Evolutionary conservation across 139 green algal genomes (phyloP).

Genomic region (Deuterostichococcus epilithicus): DNA sequence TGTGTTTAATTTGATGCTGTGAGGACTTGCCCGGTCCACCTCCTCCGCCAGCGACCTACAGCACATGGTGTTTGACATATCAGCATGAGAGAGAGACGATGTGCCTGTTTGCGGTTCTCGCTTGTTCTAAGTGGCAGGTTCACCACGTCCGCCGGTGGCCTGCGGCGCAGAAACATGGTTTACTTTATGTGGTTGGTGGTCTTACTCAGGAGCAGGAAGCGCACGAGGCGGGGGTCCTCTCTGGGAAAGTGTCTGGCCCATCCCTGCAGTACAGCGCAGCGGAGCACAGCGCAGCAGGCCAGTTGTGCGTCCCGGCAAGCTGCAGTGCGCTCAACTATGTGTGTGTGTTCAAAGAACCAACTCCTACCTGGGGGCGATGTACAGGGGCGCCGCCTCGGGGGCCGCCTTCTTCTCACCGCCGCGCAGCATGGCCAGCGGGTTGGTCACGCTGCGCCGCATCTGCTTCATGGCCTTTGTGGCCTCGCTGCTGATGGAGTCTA

Average conservation of each 20-base stretch:
- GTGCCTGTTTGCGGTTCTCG: too few species aligned
- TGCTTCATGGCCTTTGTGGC: neutral
- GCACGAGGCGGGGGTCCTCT: conserved; percentile 18
- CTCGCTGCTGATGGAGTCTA: neutral
- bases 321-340: conserved; percentile 10
- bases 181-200: neutral
- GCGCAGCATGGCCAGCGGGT: conserved; percentile 4
- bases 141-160: too few species aligned
- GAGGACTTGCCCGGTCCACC: neutral
- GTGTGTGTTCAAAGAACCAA: neutral
- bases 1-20: conserved; percentile 4
- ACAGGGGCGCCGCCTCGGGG: neutral
- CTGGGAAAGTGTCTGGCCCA: too few species aligned
- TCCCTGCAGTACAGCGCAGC: too few species aligned
- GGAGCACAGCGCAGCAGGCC: neutral
- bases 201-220: conserved; percentile 16
- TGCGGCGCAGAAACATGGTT: conserved; percentile 7
- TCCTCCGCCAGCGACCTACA: too few species aligned
- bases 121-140: too few species aligned
- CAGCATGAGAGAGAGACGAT: too few species aligned
- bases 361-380: neutral
- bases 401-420: conserved; percentile 2
- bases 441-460: neutral
- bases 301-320: conserved; percentile 1
- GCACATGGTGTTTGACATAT: too few species aligned